Percentiles rank a stretch among this genome's conserved stretches.
Conservation (phyloP, 108 stramenopile species). For the Cyclotella choctawhatcheeana region DNA sequence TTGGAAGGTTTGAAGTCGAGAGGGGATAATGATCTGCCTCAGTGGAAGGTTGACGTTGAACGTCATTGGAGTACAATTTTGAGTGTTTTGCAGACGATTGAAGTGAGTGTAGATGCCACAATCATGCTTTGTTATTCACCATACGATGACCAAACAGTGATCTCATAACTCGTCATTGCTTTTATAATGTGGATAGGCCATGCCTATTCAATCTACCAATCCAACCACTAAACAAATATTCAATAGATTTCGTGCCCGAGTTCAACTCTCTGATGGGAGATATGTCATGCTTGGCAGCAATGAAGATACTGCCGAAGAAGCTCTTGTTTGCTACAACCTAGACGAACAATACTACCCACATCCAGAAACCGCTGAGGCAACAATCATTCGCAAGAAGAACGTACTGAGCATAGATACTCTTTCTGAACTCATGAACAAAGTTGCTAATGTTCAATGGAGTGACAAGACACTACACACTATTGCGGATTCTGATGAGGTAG, state of each 20-base stretch:
- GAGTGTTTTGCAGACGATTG: slow-evolving; percentile 55
- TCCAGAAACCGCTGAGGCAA: slow-evolving; percentile 24
- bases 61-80: slow-evolving; percentile 66
- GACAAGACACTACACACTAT: slow-evolving; percentile 52
- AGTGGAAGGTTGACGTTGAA: slow-evolving; percentile 76
- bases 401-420: slow-evolving; percentile 51
- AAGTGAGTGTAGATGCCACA: slow-evolving; percentile 46
- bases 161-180: background rate
- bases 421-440: slow-evolving; percentile 78
- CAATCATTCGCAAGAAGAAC: slow-evolving; percentile 58
- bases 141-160: background rate
- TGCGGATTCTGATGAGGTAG: slow-evolving; percentile 58
- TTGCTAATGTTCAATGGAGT: slow-evolving; percentile 73
- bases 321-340: slow-evolving; percentile 61
- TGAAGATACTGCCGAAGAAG: slow-evolving; percentile 62
- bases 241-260: slow-evolving; percentile 69
- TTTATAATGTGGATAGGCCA: slow-evolving; percentile 22
- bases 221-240: slow-evolving; percentile 70
- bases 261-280: slow-evolving; percentile 51
- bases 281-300: slow-evolving; percentile 66
- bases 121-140: background rate
- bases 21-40: slow-evolving; percentile 29
- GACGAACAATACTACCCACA: slow-evolving; percentile 50
- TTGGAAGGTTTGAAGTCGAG: background rate
- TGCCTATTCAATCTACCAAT: slow-evolving; percentile 75